Base-by-base conservation (phyloP, 345 rosid genomes). In the Kandelia obovata region DNA sequence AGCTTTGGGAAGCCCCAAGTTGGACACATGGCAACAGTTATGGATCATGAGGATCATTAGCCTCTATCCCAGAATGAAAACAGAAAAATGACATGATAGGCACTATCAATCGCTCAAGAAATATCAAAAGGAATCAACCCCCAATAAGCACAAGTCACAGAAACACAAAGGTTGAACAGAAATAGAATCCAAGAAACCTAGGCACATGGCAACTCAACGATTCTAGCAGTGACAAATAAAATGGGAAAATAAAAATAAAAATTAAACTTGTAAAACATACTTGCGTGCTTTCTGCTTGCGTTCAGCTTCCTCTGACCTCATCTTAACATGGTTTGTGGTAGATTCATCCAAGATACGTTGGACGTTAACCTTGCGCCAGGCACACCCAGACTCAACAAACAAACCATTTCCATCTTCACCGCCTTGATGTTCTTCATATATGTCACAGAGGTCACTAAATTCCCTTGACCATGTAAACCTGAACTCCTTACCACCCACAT, bases 391-490 rank as follows among this genome's bases (percentile, higher is more conserved):
- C 83, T 95, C 97, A 79, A 95, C 81, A 73, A 92, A 87, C 79
- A 90, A 70, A 77, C 97, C 97, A 67, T 87, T 82, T 69, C 92
- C 93, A 77, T 83, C 92, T 83, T 86, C 92, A 69, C 91, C 87
- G 79, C 87, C 83, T 77, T 82, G 83, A 61, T 78, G 79, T 74
- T 92, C 92, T 86, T 92, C 96, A 71, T 91, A 95, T 68, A 90
- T 92, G 80, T 89, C 97, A 87, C 92, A 89, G 35, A 87, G 87
- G 72, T 85, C 96, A 69, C 92, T 93, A 57, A 65, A 68, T 75
- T 95, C 99, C 49, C 69, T 77, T 53, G 99, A 91, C 99, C 99
- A 95, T 11, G 91, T 90, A 85, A 95, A 95, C 34, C 82, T 90
- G 79, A 89, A 95, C 80, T 89, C 97, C 75, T 92, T 92, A 57